Conservation (phyloP, 768 basidiomycete genomes). For the Chalciporus pseudorubinellus region DNA sequence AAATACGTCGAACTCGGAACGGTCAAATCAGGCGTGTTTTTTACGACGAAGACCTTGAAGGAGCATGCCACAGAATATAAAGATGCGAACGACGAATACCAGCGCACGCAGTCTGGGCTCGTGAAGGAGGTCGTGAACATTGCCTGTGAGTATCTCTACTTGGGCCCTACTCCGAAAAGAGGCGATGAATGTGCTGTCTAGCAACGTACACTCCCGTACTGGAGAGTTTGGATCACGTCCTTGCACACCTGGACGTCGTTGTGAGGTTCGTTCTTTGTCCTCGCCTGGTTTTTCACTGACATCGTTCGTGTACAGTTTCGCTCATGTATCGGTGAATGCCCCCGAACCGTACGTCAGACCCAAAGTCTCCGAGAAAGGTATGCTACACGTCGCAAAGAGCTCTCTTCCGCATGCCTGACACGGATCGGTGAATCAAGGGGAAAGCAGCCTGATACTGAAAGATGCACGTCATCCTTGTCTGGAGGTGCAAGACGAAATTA, state of each 20-base stretch:
- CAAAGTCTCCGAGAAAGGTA: slow-evolving; percentile 72
- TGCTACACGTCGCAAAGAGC: slow-evolving; percentile 1
- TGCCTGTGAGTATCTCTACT: slow-evolving; percentile 57
- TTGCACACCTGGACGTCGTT: slow-evolving; percentile 92
- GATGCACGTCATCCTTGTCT: slow-evolving; percentile 95
- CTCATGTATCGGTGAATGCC: slow-evolving; percentile 86
- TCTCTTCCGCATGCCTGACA: slow-evolving; percentile 1
- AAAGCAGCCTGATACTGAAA: slow-evolving; percentile 73
- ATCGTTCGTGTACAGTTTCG: slow-evolving; percentile 55
- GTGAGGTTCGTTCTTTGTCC: slow-evolving; percentile 54
- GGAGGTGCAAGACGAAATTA: slow-evolving; percentile 93
- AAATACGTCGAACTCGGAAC: slow-evolving; percentile 83
- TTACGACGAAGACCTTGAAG: slow-evolving; percentile 78
- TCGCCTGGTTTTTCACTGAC: not conserved
- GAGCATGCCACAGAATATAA: slow-evolving; percentile 67
- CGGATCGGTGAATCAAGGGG: slow-evolving; percentile 43
- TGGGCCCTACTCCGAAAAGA: not conserved
- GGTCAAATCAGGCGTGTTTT: slow-evolving; percentile 83
- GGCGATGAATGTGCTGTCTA: slow-evolving; percentile 28
- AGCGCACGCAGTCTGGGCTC: slow-evolving; percentile 70
- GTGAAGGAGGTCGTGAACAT: slow-evolving; percentile 94
- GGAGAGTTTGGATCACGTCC: slow-evolving; percentile 74
- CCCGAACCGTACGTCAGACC: slow-evolving; percentile 90
- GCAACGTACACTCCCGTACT: slow-evolving; percentile 91
- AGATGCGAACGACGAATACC: slow-evolving; percentile 66